Percentiles rank a stretch among this genome's conserved stretches.
Evolutionary conservation across 306 rosid species (phyloP).

Genomic region (Glycine soja): DNA sequence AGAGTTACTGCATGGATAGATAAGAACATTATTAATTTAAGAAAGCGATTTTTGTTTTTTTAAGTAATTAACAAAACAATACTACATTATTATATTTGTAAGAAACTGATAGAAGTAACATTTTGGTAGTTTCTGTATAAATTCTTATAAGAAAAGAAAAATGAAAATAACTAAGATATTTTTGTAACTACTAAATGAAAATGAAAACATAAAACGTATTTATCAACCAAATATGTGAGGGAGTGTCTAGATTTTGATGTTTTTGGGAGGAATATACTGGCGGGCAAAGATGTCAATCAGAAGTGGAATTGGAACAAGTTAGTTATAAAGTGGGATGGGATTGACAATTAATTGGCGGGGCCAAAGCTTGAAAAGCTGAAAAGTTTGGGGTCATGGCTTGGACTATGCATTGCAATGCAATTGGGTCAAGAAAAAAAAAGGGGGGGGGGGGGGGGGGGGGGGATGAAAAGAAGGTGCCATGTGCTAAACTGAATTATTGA

Average conservation of each 20-base stretch:
- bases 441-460: too few species aligned
- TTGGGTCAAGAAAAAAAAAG: background rate
- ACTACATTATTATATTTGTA: background rate
- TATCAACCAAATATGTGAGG: background rate
- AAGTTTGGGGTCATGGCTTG: constrained; percentile 49
- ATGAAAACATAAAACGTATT: background rate
- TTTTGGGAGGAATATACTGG: too few species aligned
- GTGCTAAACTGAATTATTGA: constrained; percentile 79
- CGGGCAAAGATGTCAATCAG: constrained; percentile 3
- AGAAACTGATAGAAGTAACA: background rate
- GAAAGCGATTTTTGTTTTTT: background rate
- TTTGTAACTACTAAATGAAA: background rate
- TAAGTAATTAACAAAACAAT: background rate
- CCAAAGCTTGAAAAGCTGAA: constrained; percentile 51
- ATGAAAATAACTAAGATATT: background rate
- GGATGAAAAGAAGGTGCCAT: constrained; percentile 53
- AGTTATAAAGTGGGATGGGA: constrained; percentile 54
- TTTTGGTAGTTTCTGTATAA: background rate
- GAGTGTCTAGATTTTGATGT: too few species aligned
- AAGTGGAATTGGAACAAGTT: constrained; percentile 49
- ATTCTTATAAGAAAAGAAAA: background rate
- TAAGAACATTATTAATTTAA: background rate
- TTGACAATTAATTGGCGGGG: constrained; percentile 56
- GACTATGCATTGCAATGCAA: constrained; percentile 46
- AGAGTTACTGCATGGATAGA: constrained; percentile 25